Percentiles rank a stretch among this genome's conserved stretches.
These are phyloP conservation scores for Phlebiopsis flavidoalba DNA, from an alignment of 768 basidiomycete species.

Conservation along the genomic window DNA sequence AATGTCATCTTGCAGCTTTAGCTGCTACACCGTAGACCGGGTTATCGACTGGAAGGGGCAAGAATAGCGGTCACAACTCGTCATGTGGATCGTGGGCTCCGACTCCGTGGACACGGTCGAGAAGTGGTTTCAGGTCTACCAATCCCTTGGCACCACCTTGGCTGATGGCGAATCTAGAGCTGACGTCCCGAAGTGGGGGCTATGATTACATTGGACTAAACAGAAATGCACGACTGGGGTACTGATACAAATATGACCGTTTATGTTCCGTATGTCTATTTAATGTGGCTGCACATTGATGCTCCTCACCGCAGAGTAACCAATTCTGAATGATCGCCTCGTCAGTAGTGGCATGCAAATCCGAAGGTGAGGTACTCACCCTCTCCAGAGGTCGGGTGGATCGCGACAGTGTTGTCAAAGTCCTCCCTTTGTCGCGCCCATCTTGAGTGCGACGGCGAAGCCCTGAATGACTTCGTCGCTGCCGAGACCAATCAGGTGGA, in stretches of 20 bases:
- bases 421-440: conserved; percentile 84
- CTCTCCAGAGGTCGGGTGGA: conserved; percentile 85
- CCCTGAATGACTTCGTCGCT: conserved; percentile 96
- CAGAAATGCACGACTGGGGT: not conserved
- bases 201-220: no score
- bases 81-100: no score
- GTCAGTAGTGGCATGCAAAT: not conserved
- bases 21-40: no score
- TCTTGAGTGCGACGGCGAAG: conserved; percentile 95
- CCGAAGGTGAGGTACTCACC: conserved; percentile 36
- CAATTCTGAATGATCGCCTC: not conserved
- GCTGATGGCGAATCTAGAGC: no score
- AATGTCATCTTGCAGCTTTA: no score
- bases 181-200: no score
- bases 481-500: conserved; percentile 89
- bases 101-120: no score
- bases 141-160: no score
- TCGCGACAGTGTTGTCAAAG: conserved; percentile 85
- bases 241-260: not conserved
- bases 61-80: no score
- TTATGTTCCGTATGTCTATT: not conserved
- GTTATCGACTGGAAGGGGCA: no score
- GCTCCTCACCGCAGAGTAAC: not conserved
- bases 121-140: no score
- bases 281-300: not conserved